A percentile compares a stretch with the other conserved stretches of the same genome.
These are phyloP conservation scores for Russula sp. DNA, from an alignment of 768 basidiomycete species.

Conservation along the genomic window DNA sequence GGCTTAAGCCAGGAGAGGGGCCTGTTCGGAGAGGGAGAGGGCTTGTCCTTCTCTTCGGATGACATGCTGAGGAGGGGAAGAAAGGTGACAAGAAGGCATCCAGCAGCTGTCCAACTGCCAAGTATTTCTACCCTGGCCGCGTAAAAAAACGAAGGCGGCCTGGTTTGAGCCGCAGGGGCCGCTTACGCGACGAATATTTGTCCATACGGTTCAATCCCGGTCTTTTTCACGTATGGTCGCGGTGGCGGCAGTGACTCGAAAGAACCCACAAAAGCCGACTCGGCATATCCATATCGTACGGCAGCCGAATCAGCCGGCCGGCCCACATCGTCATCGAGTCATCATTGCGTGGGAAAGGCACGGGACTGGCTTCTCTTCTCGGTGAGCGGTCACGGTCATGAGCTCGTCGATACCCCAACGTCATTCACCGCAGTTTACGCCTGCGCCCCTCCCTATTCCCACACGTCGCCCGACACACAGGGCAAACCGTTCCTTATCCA, in stretches of 20 bases:
- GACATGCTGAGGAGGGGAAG: conserved; percentile 10
- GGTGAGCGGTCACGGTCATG: neutral
- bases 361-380: too few species aligned
- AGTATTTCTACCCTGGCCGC: conserved; percentile 6
- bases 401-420: conserved; percentile 15
- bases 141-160: neutral
- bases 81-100: too few species aligned
- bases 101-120: neutral
- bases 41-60: conserved; percentile 5
- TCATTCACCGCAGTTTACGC: conserved; percentile 24
- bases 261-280: too few species aligned
- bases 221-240: too few species aligned
- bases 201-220: neutral
- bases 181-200: neutral
- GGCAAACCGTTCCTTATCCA: conserved; percentile 18
- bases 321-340: neutral
- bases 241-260: too few species aligned
- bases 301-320: neutral
- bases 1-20: conserved; percentile 16
- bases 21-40: neutral
- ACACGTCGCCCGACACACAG: conserved; percentile 21
- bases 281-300: too few species aligned
- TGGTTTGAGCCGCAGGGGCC: neutral
- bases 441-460: conserved; percentile 22
- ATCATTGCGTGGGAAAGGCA: neutral